Evolutionary conservation across 257 asterid species (phyloP), one percentile per base, ranked within the genome.

Genomic region (Cinchona pubescens): DNA sequence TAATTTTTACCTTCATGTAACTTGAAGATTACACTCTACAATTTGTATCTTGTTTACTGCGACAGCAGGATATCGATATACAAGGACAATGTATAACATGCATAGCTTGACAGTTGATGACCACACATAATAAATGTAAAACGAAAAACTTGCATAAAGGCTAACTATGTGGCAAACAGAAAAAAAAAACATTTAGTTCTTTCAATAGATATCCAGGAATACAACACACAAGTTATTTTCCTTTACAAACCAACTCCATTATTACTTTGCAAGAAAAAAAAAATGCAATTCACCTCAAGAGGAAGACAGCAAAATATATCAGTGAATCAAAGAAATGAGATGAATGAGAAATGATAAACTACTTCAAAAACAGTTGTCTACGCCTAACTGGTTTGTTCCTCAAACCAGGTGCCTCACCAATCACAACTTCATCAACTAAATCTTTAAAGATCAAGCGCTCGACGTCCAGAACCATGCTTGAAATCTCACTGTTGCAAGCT

Each of bases 381-480:
- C 86, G 85, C 83, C 86, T 78, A 55, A 80, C 82, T 9, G 85
- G 84, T 60, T 88, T 94, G 38, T 56, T 80, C 72, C 69, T 83
- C 86, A 76, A 73, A 76, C 88, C 87, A 71, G 79, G 69, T 25
- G 87, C 86, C 76, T 88, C 92, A 14, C 98, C 97, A 9, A 82
- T 83, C 80, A 95, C 96, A 70, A 92, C 77, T 83, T 95, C 99
- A 38, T 83, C 79, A 46, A 95, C 91, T 78, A 95, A 86, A 77
- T 95, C 99, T 56, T 91, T 95, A 70, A 91, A 95, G 65, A 95
- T 87, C 82, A 84, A 82, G 43, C 98, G 91, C 65, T 95, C 99
- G 23, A 95, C 78, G 72, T 91, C 92, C 40, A 95, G 92, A 7
- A 90, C 92, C 11, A 90, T 82, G 37, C 88, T 87, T n/a, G 99